Evolutionary conservation across 2,329 filamentous ascomycete species (phyloP).

Genomic region (Botrytis fabae): DNA sequence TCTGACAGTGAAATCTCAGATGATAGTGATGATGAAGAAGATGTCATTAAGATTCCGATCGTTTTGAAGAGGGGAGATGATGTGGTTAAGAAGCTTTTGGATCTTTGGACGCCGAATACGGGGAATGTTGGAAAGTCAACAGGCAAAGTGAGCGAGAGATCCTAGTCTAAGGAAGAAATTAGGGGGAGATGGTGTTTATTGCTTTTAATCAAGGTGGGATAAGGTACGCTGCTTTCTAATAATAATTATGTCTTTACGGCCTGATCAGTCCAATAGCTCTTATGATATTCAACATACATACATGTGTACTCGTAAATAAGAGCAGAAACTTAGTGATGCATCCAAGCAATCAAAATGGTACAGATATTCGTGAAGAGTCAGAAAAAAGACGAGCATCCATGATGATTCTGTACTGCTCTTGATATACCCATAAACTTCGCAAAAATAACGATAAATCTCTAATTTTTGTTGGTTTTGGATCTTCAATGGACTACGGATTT

Average conservation of each 20-base stretch:
- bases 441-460: neutral
- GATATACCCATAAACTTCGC: neutral
- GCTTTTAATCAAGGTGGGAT: neutral
- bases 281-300: constrained; percentile 1
- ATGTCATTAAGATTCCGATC: constrained; percentile 27
- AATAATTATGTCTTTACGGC: neutral
- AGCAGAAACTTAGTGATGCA: neutral
- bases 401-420: neutral
- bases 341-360: neutral
- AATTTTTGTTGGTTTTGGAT: neutral
- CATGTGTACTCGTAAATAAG: neutral
- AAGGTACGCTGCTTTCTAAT: neutral
- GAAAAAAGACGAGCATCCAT: neutral
- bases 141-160: neutral
- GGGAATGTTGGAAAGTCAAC: neutral
- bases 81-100: constrained; percentile 28
- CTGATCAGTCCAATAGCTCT: neutral
- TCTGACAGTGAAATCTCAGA: neutral
- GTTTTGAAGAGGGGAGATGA: constrained; percentile 27
- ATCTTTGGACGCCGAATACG: constrained; percentile 27
- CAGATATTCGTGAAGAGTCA: neutral
- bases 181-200: too few species aligned
- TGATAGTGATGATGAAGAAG: constrained; percentile 24
- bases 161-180: neutral
- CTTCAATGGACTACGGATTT: neutral